phyloP scores from a whole-genome alignment of 768 basidiomycete species.

The Mycena sanguinolenta region DNA sequence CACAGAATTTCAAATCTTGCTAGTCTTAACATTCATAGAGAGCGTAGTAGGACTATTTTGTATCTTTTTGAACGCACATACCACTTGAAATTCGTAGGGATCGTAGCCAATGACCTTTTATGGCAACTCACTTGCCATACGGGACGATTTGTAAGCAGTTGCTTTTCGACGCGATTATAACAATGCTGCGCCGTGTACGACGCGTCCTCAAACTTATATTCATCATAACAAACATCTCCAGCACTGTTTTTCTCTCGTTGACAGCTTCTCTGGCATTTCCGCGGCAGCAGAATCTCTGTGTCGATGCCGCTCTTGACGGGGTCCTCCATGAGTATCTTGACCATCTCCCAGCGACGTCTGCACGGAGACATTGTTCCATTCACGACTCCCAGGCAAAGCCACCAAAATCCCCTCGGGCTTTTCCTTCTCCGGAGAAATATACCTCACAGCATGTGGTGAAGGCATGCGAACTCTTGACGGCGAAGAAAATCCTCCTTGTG shows the following conservation, averaged over 20 bases:
- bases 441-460: constrained; percentile 23
- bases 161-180: not conserved
- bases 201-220: constrained; percentile 25
- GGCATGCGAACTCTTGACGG: constrained; percentile 49
- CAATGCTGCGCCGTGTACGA: constrained; percentile 11
- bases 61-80: too few species aligned
- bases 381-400: not conserved
- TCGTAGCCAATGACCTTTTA: not conserved
- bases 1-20: too few species aligned
- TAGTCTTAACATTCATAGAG: too few species aligned
- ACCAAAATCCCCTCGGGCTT: constrained; percentile 26
- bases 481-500: constrained; percentile 56
- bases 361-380: not conserved
- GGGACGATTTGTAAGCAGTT: not conserved
- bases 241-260: constrained; percentile 16
- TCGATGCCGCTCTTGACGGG: constrained; percentile 36
- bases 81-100: too few species aligned
- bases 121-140: not conserved
- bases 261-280: not conserved
- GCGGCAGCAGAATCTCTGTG: not conserved
- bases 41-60: too few species aligned
- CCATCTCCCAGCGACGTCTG: constrained; percentile 8
- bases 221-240: too few species aligned
- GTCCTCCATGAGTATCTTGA: constrained; percentile 23
- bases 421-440: constrained; percentile 4